Conservation (phyloP, 2,329 filamentous ascomycete species). For the Fonsecaea erecta region DNA sequence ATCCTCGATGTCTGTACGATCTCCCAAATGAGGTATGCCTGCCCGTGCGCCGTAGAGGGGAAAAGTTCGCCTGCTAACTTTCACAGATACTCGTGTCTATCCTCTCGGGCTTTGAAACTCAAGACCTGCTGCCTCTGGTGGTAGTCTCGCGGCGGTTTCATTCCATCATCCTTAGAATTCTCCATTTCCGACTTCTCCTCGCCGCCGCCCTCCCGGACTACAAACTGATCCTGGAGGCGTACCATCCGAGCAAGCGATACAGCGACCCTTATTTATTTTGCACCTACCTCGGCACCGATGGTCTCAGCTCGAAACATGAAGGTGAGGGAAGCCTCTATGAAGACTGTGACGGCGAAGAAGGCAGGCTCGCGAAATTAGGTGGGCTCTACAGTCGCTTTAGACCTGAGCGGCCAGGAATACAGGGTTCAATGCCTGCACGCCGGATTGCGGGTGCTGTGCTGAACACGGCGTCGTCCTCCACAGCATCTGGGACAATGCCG, state of each 20-base stretch:
- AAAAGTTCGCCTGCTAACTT: background rate
- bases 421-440: constrained; percentile 33
- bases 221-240: constrained; percentile 76
- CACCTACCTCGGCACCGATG: constrained; percentile 67
- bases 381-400: constrained; percentile 72
- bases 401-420: constrained; percentile 62
- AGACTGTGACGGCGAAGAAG: constrained; percentile 40
- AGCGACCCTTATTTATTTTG: constrained; percentile 73
- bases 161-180: constrained; percentile 64
- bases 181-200: constrained; percentile 67
- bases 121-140: constrained; percentile 61
- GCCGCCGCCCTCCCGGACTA: constrained; percentile 65
- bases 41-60: background rate
- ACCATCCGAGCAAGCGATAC: constrained; percentile 70
- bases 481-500: constrained; percentile 43
- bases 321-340: constrained; percentile 46
- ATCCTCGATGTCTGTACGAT: constrained; percentile 20
- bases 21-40: constrained; percentile 45
- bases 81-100: constrained; percentile 58
- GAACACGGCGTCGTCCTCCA: constrained; percentile 51
- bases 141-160: constrained; percentile 67
- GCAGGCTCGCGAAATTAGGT: constrained; percentile 55
- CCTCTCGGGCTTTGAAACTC: constrained; percentile 55
- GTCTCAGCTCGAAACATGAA: constrained; percentile 54
- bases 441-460: constrained; percentile 42